Conservation (phyloP, 2,329 filamentous ascomycete species). For the Grosmannia serpens region DNA sequence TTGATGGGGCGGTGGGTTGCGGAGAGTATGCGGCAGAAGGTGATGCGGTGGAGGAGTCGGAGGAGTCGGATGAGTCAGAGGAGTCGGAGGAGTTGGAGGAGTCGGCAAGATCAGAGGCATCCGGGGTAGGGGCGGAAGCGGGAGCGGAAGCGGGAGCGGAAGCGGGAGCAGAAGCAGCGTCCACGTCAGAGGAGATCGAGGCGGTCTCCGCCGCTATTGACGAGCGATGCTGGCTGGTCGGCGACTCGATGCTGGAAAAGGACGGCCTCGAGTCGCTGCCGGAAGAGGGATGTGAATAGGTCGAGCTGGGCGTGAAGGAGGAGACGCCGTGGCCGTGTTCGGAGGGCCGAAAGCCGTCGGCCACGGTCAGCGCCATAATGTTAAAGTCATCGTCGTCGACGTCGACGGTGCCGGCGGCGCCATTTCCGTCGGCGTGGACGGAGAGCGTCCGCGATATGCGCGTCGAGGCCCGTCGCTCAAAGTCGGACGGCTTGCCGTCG, state of each 20-base stretch:
- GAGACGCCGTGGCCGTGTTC: not conserved
- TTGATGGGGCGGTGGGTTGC: not conserved
- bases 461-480: slow-evolving; percentile 12
- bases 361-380: slow-evolving; percentile 5
- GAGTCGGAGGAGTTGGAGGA: not conserved
- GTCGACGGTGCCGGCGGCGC: not conserved
- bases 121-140: not conserved
- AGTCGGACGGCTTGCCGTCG: slow-evolving; percentile 10
- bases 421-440: slow-evolving; percentile 2
- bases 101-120: not conserved
- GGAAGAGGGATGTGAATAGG: not conserved
- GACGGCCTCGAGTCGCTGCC: not conserved
- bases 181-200: not conserved
- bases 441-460: slow-evolving; percentile 8
- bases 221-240: not conserved
- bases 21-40: not conserved
- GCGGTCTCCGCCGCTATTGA: not conserved
- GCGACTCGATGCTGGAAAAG: slow-evolving; percentile 2
- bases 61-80: not conserved
- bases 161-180: not conserved
- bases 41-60: not conserved
- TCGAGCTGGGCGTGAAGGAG: not conserved
- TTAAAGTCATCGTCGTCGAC: slow-evolving; percentile 1
- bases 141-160: not conserved
- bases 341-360: slow-evolving; percentile 11